Evolutionary conservation across 441 rosid species (phyloP), one percentile per base, ranked within the genome.

Genomic region (Erysimum pusillum): DNA sequence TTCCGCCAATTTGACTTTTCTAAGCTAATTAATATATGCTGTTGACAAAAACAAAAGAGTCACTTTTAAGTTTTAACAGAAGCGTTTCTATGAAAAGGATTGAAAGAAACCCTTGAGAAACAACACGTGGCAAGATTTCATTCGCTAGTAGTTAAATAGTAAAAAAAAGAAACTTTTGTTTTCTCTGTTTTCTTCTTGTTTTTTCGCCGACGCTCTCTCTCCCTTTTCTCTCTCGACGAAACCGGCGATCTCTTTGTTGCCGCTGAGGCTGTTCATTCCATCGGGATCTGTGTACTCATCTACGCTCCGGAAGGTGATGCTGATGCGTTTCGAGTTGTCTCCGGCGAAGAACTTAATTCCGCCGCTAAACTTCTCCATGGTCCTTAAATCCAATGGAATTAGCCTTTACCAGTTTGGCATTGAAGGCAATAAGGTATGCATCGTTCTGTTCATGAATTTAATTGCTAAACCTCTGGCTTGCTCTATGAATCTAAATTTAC

Each of bases 241-340:
- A n/a, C n/a, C n/a, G n/a, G n/a, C n/a, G n/a, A 96, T 72, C 99
- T 96, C 80, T 96, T 96, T 72, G 98, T 91, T 14, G 99, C 99
- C 20, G 96, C 99, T 1, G 98, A 96, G 88, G 97, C 97, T 46
- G 97, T 93, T 17, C 99, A 96, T 84, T 90, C 97, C 18, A 82
- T 96, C 18, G 99, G 99, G 74, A 96, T 96, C 85, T 83, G 86
- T 63, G 97, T 96, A 54, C 96, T 96, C 52, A 93, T 93, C 22
- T 96, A 96, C 84, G 49, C 79, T 38, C 63, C 48, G 0, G 36
- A 17, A 14, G 12, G 12, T 18, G 68, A 60, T 39, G 66, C 61
- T 54, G 72, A 45, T 38, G 60, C 62, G 11, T 68, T 60, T 59
- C 52, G n/a, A 31, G 46, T 75, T 8, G n/a, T 68, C 63, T 18